Conservation (phyloP, 2,329 filamentous ascomycete species). For the Penicillium concentricum region DNA sequence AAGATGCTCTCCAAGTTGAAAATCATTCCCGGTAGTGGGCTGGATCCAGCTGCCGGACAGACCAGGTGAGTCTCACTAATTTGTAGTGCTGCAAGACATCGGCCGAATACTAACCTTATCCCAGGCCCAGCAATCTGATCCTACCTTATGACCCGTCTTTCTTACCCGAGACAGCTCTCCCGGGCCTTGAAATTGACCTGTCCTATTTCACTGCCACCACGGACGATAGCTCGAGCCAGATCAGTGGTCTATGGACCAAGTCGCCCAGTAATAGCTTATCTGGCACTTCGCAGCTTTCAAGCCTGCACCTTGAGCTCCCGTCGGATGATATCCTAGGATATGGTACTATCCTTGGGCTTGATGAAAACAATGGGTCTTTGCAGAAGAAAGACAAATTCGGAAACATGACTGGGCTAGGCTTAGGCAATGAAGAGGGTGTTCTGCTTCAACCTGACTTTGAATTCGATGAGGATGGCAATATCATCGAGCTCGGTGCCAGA, state of each 20-base stretch:
- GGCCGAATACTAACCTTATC: slow-evolving; percentile 60
- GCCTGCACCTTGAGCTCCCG: slow-evolving; percentile 48
- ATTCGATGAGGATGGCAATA: slow-evolving; percentile 61
- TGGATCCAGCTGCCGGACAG: slow-evolving; percentile 71
- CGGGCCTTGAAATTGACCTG: slow-evolving; percentile 58
- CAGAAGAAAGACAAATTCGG: slow-evolving; percentile 32
- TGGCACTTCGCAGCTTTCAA: slow-evolving; percentile 25
- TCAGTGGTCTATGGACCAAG: slow-evolving; percentile 34
- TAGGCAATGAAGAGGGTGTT: slow-evolving; percentile 45
- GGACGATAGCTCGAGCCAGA: slow-evolving; percentile 31
- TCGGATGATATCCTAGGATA: slow-evolving; percentile 46
- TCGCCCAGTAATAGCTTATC: slow-evolving; percentile 35
- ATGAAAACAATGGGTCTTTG: slow-evolving; percentile 41
- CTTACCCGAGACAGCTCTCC: slow-evolving; percentile 63
- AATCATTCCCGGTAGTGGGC: slow-evolving; percentile 55
- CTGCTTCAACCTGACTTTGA: slow-evolving; percentile 58
- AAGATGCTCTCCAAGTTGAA: slow-evolving; percentile 69
- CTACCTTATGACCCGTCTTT: slow-evolving; percentile 83
- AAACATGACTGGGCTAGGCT: background rate
- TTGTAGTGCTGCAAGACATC: background rate
- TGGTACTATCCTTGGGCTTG: slow-evolving; percentile 40
- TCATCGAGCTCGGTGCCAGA: slow-evolving; percentile 47
- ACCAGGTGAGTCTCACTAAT: slow-evolving; percentile 59
- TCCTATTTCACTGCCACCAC: slow-evolving; percentile 33
- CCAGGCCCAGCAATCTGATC: slow-evolving; percentile 56